Percentiles rank a stretch among this genome's conserved stretches.
Evolutionary conservation across 306 rosid species (phyloP).

Genomic region (Spatholobus suberectus): DNA sequence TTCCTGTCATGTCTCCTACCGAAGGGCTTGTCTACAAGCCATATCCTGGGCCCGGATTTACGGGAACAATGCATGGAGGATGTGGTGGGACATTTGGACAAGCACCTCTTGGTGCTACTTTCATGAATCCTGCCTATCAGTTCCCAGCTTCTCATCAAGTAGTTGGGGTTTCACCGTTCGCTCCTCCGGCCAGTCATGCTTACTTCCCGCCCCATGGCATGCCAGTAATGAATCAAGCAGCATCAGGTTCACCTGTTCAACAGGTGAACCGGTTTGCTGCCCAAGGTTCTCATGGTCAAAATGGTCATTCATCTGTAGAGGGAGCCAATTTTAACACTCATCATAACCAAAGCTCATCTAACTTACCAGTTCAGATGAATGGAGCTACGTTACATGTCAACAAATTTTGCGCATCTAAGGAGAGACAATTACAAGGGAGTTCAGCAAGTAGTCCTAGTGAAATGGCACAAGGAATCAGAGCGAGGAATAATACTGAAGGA

Average conservation of each 20-base stretch:
- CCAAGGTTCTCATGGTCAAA: conserved; percentile 29
- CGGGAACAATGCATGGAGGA: conserved; percentile 57
- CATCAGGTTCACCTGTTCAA: conserved; percentile 55
- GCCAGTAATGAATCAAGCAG: conserved; percentile 53
- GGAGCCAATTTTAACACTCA: not conserved
- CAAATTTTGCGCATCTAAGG: not conserved
- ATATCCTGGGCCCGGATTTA: conserved; percentile 57
- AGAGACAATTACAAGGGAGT: not conserved
- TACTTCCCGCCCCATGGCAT: conserved; percentile 68
- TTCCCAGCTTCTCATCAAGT: conserved; percentile 57
- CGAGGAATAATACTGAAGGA: not conserved
- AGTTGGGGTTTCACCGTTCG: conserved; percentile 45
- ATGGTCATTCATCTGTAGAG: conserved; percentile 1
- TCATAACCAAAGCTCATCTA: conserved; percentile 4
- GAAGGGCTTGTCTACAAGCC: conserved; percentile 94
- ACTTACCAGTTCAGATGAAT: not conserved
- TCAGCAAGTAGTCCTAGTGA: not conserved
- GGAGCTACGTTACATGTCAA: not conserved
- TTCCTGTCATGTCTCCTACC: conserved; percentile 79
- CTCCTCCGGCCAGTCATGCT: conserved; percentile 47
- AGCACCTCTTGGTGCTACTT: conserved; percentile 44
- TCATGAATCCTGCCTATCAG: conserved; percentile 59
- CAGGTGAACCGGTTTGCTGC: conserved; percentile 47
- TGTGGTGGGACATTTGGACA: conserved; percentile 55
- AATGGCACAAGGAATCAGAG: not conserved